These are phyloP conservation scores for Styphnolobium japonicum DNA, from an alignment of 306 rosid species.

Conservation along the genomic window DNA sequence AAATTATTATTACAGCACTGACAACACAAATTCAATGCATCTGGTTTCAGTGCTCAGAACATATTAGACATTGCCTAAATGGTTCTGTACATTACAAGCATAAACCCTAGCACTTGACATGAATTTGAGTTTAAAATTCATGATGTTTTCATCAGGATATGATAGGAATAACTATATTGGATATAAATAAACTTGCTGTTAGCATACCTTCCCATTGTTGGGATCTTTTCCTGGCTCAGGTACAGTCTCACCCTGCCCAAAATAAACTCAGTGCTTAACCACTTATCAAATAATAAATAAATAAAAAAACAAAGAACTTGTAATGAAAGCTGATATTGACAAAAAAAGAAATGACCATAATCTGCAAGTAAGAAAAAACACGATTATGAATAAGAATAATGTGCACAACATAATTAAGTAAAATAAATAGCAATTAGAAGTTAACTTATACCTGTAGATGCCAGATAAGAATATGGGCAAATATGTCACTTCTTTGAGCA, in stretches of 20 bases:
- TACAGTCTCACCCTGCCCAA: conserved; percentile 82
- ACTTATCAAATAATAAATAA: conserved; percentile 13
- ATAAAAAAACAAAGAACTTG: conserved; percentile 5
- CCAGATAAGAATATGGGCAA: conserved; percentile 97
- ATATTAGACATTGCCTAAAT: conserved; percentile 1
- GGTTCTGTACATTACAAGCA: background rate
- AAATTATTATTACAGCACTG: background rate
- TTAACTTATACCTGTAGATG: conserved; percentile 85
- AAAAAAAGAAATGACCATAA: background rate
- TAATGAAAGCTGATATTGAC: background rate
- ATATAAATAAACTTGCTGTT: conserved; percentile 4
- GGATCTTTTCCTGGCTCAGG: conserved; percentile 77
- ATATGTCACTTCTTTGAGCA: conserved; percentile 89
- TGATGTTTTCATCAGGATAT: conserved; percentile 9
- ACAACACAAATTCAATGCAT: background rate
- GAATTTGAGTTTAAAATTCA: background rate
- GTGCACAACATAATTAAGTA: background rate
- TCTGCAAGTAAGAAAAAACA: background rate
- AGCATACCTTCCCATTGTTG: conserved; percentile 65
- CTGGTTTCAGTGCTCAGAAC: background rate
- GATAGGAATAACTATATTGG: conserved; percentile 1
- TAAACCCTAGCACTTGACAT: background rate
- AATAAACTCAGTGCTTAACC: conserved; percentile 25
- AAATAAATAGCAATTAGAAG: background rate
- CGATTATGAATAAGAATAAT: background rate